phyloP scores from a whole-genome alignment of 164 flowering plant genomes.

The Umbellularia californica region DNA sequence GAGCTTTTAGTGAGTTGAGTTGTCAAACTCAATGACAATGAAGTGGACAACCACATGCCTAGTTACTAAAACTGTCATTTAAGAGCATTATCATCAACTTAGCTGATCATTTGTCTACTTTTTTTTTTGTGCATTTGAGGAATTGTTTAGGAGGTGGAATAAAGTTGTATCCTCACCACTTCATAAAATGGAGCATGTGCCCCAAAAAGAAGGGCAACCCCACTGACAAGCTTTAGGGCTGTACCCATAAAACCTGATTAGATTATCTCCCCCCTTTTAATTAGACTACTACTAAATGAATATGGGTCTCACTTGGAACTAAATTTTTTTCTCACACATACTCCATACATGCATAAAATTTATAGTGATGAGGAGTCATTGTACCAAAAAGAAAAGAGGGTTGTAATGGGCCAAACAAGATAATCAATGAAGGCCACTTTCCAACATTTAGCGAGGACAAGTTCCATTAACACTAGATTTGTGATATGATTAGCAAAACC shows the following conservation, averaged over 20 bases:
- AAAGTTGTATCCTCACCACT: conserved; percentile 1
- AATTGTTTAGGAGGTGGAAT: conserved; percentile 3
- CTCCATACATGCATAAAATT: neutral
- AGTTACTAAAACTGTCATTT: conserved; percentile 9
- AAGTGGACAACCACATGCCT: conserved; percentile 16
- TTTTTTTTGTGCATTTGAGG: neutral
- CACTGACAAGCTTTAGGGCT: conserved; percentile 1
- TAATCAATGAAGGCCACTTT: neutral
- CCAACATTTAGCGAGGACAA: neutral
- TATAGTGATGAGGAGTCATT: neutral
- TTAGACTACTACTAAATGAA: neutral
- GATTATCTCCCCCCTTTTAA: neutral
- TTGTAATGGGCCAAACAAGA: neutral
- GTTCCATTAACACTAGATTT: neutral
- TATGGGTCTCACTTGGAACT: neutral
- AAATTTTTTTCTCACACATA: neutral
- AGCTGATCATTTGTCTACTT: conserved; percentile 10
- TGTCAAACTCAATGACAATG: conserved; percentile 26
- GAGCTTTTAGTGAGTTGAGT: conserved; percentile 23
- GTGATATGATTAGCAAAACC: neutral
- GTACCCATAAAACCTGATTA: neutral
- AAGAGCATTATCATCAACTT: conserved; percentile 1
- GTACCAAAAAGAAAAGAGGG: too few species aligned
- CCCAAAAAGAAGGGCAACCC: conserved; percentile 10
- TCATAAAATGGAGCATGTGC: conserved; percentile 5